Conservation (phyloP, 129 eudicot species). For the Oenanthe sinensis region DNA sequence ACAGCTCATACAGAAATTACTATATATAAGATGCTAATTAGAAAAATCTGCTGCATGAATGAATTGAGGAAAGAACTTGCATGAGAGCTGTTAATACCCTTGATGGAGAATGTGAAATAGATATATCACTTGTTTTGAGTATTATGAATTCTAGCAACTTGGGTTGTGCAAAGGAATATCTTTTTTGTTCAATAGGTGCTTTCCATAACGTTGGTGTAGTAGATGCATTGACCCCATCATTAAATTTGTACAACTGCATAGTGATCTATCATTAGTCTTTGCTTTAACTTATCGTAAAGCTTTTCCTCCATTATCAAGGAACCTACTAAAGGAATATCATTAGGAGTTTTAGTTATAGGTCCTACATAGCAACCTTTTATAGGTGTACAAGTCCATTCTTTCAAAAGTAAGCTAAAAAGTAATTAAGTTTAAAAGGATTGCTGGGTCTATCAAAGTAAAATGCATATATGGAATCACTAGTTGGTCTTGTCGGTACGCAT, state of each 20-base stretch:
- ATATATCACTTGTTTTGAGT: neutral
- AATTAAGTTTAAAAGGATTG: neutral
- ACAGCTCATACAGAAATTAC: neutral
- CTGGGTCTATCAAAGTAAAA: neutral
- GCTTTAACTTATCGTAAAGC: neutral
- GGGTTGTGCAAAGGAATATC: no score
- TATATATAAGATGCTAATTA: neutral
- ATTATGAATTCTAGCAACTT: neutral
- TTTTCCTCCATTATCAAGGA: neutral
- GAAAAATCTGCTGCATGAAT: neutral
- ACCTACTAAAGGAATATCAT: neutral
- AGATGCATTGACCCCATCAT: neutral
- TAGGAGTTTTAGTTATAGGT: neutral
- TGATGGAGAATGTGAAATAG: neutral
- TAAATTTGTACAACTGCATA: neutral
- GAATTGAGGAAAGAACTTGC: neutral
- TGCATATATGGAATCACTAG: neutral
- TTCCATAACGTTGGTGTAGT: neutral
- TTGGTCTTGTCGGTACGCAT: neutral
- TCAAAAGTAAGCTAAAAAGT: neutral
- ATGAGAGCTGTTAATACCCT: neutral
- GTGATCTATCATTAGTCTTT: neutral
- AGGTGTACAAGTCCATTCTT: neutral
- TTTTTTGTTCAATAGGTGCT: neutral
- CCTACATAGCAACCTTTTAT: constrained; percentile 3